These are phyloP conservation scores for Pelargonium fulgidum DNA, from an alignment of 441 rosid species.

Conservation along the genomic window DNA sequence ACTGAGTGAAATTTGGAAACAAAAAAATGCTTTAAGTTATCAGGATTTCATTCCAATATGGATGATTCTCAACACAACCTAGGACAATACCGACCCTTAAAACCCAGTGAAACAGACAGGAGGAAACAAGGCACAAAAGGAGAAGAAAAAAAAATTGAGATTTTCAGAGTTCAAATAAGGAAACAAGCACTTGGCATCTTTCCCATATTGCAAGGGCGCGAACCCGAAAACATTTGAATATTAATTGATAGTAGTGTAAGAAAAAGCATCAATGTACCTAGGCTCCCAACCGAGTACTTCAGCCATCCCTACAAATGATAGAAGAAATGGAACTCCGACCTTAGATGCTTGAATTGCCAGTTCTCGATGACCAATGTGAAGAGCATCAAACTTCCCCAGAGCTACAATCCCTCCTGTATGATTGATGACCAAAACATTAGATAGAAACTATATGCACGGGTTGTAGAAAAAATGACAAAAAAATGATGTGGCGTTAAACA, in stretches of 20 bases:
- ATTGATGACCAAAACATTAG: slow-evolving; percentile 8
- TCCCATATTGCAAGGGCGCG: no score
- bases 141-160: no score
- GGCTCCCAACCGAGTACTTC: slow-evolving; percentile 88
- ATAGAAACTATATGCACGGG: neutral
- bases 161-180: no score
- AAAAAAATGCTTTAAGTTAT: no score
- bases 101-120: no score
- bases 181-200: no score
- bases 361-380: slow-evolving; percentile 77
- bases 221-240: neutral
- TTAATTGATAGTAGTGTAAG: neutral
- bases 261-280: slow-evolving; percentile 35
- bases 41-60: no score
- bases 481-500: neutral
- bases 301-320: slow-evolving; percentile 81
- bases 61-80: no score
- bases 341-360: slow-evolving; percentile 83
- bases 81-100: no score
- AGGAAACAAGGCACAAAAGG: no score
- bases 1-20: no score
- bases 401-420: slow-evolving; percentile 73
- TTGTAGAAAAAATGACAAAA: neutral
- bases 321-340: slow-evolving; percentile 60
- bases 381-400: slow-evolving; percentile 84